Evolutionary conservation across 1,284 basidiomycete species (phyloP).

Genomic region (Pisolithus thermaeus): DNA sequence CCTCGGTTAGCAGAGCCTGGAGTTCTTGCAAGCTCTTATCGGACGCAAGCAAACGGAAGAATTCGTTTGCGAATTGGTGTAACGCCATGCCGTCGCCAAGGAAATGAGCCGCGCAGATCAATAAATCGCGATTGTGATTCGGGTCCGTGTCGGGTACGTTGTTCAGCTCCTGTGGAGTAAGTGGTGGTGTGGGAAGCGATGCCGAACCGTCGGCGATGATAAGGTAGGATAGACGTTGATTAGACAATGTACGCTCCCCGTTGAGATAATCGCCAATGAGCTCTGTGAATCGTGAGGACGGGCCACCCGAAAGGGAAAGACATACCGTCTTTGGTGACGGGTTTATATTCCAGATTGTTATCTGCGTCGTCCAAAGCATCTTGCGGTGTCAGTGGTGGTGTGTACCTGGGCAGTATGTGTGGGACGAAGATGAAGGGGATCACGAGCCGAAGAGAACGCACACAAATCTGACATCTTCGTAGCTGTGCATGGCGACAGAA

Average conservation of each 20-base stretch:
- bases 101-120: slow-evolving; percentile 69
- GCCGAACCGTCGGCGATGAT: slow-evolving; percentile 42
- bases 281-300: slow-evolving; percentile 31
- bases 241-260: slow-evolving; percentile 66
- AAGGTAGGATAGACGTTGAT: slow-evolving; percentile 64
- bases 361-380: slow-evolving; percentile 47
- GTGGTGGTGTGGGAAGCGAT: slow-evolving; percentile 33
- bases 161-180: slow-evolving; percentile 23
- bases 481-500: slow-evolving; percentile 51
- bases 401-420: slow-evolving; percentile 36
- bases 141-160: slow-evolving; percentile 4
- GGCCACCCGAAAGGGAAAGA: slow-evolving; percentile 1
- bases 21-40: slow-evolving; percentile 38
- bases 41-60: slow-evolving; percentile 55
- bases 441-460: slow-evolving; percentile 29
- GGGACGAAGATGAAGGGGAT: not conserved
- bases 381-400: slow-evolving; percentile 37
- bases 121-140: slow-evolving; percentile 41
- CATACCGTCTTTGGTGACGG: slow-evolving; percentile 49
- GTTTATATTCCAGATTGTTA: slow-evolving; percentile 44
- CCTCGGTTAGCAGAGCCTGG: slow-evolving; percentile 36
- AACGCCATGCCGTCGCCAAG: slow-evolving; percentile 77
- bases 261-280: slow-evolving; percentile 68
- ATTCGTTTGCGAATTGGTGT: slow-evolving; percentile 68
- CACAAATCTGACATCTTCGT: slow-evolving; percentile 62